A percentile compares a stretch with the other conserved stretches of the same genome.
phyloP scores from a whole-genome alignment of 2,329 filamentous ascomycete genomes.

The Pyrenochaeta sp. region DNA sequence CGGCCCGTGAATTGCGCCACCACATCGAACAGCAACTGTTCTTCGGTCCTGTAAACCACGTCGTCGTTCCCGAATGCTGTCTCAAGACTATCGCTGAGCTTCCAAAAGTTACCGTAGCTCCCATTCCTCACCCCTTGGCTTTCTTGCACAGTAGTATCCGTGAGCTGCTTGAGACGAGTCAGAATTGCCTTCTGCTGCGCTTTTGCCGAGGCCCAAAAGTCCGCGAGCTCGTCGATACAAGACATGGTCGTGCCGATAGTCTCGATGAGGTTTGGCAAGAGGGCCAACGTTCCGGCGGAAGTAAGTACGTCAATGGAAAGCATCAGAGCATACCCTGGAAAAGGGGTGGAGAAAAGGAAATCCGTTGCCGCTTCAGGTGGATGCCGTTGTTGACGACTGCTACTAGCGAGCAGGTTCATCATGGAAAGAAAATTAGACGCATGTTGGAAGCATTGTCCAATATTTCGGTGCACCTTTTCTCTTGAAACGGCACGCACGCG shows the following conservation, averaged over 20 bases:
- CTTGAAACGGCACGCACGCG: slow-evolving; percentile 33
- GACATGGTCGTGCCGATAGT: slow-evolving; percentile 62
- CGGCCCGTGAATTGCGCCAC: slow-evolving; percentile 30
- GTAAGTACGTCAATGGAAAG: slow-evolving; percentile 72
- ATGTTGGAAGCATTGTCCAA: slow-evolving; percentile 36
- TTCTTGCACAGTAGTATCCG: slow-evolving; percentile 48
- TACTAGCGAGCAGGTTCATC: slow-evolving; percentile 40
- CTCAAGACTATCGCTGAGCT: slow-evolving; percentile 49
- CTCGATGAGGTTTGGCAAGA: slow-evolving; percentile 61
- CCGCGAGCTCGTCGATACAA: slow-evolving; percentile 63
- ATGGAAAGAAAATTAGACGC: slow-evolving; percentile 41
- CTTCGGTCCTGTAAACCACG: slow-evolving; percentile 49
- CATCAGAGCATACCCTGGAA: slow-evolving; percentile 67
- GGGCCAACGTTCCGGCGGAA: slow-evolving; percentile 58
- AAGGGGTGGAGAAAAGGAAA: slow-evolving; percentile 60
- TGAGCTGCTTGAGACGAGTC: slow-evolving; percentile 55
- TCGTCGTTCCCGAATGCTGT: slow-evolving; percentile 54
- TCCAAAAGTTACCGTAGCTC: slow-evolving; percentile 45
- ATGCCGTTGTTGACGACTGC: slow-evolving; percentile 36
- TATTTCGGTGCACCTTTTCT: slow-evolving; percentile 41
- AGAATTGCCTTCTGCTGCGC: slow-evolving; percentile 60
- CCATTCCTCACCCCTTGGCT: slow-evolving; percentile 40
- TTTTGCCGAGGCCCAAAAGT: slow-evolving; percentile 67
- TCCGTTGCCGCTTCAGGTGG: slow-evolving; percentile 35
- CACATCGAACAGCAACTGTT: slow-evolving; percentile 39